phyloP scores from a whole-genome alignment of 306 rosid species.

The Lablab purpureus region DNA sequence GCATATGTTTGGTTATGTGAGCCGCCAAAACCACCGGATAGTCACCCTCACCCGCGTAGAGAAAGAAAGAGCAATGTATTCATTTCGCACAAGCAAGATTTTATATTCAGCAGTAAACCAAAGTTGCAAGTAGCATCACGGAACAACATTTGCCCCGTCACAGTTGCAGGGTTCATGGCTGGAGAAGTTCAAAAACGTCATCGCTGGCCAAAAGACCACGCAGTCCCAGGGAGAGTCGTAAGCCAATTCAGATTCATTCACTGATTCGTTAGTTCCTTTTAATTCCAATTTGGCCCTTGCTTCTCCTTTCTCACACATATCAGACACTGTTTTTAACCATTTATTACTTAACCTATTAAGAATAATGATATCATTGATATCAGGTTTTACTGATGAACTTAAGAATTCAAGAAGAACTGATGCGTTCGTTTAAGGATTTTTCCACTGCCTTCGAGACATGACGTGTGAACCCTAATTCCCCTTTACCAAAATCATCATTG shows the following conservation, averaged over 20 bases:
- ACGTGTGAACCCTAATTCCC: too few species aligned
- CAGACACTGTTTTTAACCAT: background rate
- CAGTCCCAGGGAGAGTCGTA: too few species aligned
- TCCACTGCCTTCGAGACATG: too few species aligned
- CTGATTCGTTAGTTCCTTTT: conserved; percentile 62
- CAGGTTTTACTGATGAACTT: conserved; percentile 82
- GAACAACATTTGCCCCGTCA: too few species aligned
- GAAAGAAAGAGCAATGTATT: conserved; percentile 44
- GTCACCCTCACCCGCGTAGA: background rate
- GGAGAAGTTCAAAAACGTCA: too few species aligned
- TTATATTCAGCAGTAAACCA: conserved; percentile 23
- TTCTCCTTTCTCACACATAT: background rate
- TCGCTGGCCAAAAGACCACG: too few species aligned
- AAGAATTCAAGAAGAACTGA: conserved; percentile 74
- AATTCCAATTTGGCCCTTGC: background rate
- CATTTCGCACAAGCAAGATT: conserved; percentile 52
- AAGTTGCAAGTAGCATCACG: background rate
- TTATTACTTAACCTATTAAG: background rate
- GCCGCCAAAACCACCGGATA: too few species aligned
- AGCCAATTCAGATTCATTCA: conserved; percentile 62
- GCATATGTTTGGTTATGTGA: too few species aligned
- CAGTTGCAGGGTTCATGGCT: conserved; percentile 75
- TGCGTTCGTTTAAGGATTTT: too few species aligned
- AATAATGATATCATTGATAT: background rate
- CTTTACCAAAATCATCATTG: too few species aligned